Percentiles rank a stretch among this genome's conserved stretches.
Conservation (phyloP, 805 yeast species). For the Yamadazyma sp. region DNA sequence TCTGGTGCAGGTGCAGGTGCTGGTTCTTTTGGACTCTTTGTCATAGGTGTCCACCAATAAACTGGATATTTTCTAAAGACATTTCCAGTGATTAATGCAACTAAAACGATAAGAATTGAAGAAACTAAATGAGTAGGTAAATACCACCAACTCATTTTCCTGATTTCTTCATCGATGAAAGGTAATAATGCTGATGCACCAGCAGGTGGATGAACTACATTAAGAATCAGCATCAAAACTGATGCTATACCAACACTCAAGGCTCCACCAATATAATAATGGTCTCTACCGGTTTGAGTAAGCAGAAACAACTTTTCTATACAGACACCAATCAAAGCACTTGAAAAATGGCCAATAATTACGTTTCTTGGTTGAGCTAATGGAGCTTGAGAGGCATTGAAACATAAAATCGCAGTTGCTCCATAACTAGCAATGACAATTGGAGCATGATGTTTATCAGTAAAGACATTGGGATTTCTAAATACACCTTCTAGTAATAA, state of each 20-base stretch:
- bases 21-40: slow-evolving; percentile 1
- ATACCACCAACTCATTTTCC: slow-evolving; percentile 63
- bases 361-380: slow-evolving; percentile 65
- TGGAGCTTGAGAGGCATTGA: slow-evolving; percentile 54
- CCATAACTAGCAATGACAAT: slow-evolving; percentile 55
- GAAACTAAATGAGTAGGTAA: slow-evolving; percentile 53
- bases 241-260: slow-evolving; percentile 54
- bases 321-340: slow-evolving; percentile 53
- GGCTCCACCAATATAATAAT: slow-evolving; percentile 59
- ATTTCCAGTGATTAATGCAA: slow-evolving; percentile 55
- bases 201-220: slow-evolving; percentile 68
- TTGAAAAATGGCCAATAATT: slow-evolving; percentile 52
- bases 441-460: slow-evolving; percentile 43
- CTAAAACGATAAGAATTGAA: slow-evolving; percentile 43
- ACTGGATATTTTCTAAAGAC: slow-evolving; percentile 51
- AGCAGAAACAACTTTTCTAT: slow-evolving; percentile 53
- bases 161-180: slow-evolving; percentile 40
- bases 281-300: slow-evolving; percentile 37
- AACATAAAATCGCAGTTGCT: slow-evolving; percentile 59
- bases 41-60: slow-evolving; percentile 56
- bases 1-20: slow-evolving; percentile 2
- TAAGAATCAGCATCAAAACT: slow-evolving; percentile 49
- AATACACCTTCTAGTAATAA: slow-evolving; percentile 47
- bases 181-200: slow-evolving; percentile 70
- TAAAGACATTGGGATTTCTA: slow-evolving; percentile 35